Percentiles rank a stretch among this genome's conserved stretches.
Evolutionary conservation across 2,329 filamentous ascomycete genomes (phyloP).

Genomic region (Pseudogymnoascus sp.): DNA sequence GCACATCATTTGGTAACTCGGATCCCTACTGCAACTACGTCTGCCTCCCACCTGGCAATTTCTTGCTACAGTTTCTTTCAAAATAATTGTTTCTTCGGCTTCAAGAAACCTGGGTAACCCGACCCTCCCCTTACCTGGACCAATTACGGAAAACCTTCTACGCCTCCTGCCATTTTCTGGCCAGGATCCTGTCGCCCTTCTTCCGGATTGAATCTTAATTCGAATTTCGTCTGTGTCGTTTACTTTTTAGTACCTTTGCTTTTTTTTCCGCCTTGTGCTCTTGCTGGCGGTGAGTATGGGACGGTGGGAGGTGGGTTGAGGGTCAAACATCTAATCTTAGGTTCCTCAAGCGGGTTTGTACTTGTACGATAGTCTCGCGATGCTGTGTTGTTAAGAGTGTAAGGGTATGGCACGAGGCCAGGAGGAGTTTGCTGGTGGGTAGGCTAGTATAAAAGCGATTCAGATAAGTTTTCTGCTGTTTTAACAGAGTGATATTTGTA

Average conservation of each 20-base stretch:
- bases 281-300: not conserved
- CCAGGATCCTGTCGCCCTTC: not conserved
- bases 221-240: not conserved
- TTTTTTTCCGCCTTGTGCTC: constrained; percentile 2
- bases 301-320: not conserved
- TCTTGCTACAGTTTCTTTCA: not conserved
- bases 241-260: not conserved
- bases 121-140: constrained; percentile 9
- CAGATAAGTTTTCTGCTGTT: not conserved
- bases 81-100: not conserved
- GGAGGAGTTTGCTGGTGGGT: not conserved
- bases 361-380: constrained; percentile 5
- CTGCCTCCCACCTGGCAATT: not conserved
- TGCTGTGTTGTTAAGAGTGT: not conserved
- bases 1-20: not conserved
- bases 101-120: constrained; percentile 16
- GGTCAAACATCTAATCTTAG: not conserved
- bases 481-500: not conserved
- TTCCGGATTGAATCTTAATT: not conserved
- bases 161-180: not conserved
- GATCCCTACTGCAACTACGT: constrained; percentile 7
- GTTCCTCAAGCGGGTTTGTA: not conserved
- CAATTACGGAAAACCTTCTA: not conserved
- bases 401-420: not conserved
- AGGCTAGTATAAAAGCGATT: not conserved